Base-by-base conservation (phyloP, 352 stramenopile genomes). In the Phytopythium boreale region DNA sequence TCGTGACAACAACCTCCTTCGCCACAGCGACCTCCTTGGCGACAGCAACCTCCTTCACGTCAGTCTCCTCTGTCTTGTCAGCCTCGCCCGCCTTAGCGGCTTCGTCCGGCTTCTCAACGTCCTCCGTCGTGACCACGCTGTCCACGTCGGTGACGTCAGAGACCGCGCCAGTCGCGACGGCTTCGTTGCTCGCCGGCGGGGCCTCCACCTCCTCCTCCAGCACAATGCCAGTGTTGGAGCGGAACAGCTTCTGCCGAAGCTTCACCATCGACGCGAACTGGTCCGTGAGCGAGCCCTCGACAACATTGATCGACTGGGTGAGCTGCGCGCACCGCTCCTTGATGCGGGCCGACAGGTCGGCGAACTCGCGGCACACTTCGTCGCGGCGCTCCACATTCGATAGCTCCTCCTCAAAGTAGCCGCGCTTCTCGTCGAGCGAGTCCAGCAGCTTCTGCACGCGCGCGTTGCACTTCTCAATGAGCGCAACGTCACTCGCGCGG, bases 231-330 rank as follows among this genome's bases (percentile, higher is more conserved):
- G 79, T 88, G 61, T 88, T 83, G 8, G 73, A 70, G 29, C 81
- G 82, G 76, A 93, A 93, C 20, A 93, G 71, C 56, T 69, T 70
- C 66, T 92, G 70, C 50, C 80, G 80, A 15, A 93, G 75, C 47
- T 82, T 74, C 36, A 88, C 80, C 82, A 93, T 92, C 26, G 79
- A 88, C n/a, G 77, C 71, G 56, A 92, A 91, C 64, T 95, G 87
- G 53, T 95, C 83, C 24, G 77, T 77, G 17, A 95, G 67, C 34
- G 83, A 87, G 4, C 84, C 87, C 52, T 93, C 82, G 7, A 90
- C 79, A 19, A 76, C 78, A 55, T 93, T 95, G 58, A 95, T 93
- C 31, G 76, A 79, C 64, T 93, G 83, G 26, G 84, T 92, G 60
- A 82, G 93, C 34, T 79, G 62, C 12, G 70, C 71, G 52, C 83